Evolutionary conservation across 768 basidiomycete species (phyloP).

Genomic region (Kwoniella sp.): DNA sequence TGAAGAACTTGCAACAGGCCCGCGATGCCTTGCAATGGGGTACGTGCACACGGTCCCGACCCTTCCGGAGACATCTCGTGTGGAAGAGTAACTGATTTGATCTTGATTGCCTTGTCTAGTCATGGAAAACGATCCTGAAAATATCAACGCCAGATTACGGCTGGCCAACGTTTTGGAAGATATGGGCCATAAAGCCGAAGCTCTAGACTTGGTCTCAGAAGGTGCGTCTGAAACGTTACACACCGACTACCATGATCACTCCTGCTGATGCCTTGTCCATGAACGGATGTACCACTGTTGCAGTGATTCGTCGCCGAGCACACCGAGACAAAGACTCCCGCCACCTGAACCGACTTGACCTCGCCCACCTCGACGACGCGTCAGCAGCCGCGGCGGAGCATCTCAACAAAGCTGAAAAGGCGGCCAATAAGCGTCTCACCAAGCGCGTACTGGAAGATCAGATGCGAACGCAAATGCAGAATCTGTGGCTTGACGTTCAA

Average conservation of each 20-base stretch:
- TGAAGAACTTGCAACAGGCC: constrained; percentile 74
- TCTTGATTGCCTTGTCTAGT: constrained; percentile 60
- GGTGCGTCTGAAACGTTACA: constrained; percentile 59
- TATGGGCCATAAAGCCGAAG: constrained; percentile 74
- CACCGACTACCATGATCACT: neutral
- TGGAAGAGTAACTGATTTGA: neutral
- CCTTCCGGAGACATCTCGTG: too few relatives aligned
- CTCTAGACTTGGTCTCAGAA: constrained; percentile 79
- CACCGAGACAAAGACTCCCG: constrained; percentile 20
- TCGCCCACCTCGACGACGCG: neutral
- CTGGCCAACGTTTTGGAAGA: constrained; percentile 89
- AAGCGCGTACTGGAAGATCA: constrained; percentile 43
- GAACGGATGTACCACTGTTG: neutral
- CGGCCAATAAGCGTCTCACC: constrained; percentile 29
- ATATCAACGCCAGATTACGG: constrained; percentile 83
- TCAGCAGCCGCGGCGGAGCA: constrained; percentile 4
- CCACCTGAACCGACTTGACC: constrained; percentile 1
- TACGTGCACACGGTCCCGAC: constrained; percentile 52
- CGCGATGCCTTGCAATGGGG: constrained; percentile 81
- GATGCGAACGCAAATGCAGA: constrained; percentile 60
- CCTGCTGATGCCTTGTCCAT: neutral
- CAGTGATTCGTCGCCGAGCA: constrained; percentile 30
- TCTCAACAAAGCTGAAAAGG: constrained; percentile 29
- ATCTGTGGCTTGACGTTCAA: constrained; percentile 62
- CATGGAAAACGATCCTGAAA: constrained; percentile 69